Conservation (phyloP, 106 monocot genomes). For the Narthecium ossifragum region DNA sequence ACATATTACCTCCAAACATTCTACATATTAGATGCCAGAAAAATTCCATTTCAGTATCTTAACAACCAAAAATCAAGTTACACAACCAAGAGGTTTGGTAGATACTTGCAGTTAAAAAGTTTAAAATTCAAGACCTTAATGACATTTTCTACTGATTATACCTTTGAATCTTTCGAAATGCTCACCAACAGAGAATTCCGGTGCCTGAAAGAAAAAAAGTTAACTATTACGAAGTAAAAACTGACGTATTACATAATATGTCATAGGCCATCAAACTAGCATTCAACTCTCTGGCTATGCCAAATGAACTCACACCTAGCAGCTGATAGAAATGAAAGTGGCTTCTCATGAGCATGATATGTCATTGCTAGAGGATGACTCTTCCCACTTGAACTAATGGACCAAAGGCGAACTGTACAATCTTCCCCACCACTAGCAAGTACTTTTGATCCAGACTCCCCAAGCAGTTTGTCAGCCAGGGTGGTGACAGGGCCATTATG, state of each 20-base stretch:
- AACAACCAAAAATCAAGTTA: too few relatives aligned
- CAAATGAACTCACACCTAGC: conserved; percentile 39
- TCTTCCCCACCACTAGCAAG: conserved; percentile 91
- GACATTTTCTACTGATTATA: too few relatives aligned
- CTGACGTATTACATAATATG: too few relatives aligned
- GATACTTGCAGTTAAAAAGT: too few relatives aligned
- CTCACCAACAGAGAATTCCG: conserved; percentile 71
- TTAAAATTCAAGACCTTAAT: too few relatives aligned
- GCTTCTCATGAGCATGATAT: conserved; percentile 70
- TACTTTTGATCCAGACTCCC: conserved; percentile 41
- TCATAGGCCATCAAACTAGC: too few relatives aligned
- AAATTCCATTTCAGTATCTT: too few relatives aligned
- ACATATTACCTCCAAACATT: too few relatives aligned
- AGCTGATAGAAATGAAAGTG: conserved; percentile 52
- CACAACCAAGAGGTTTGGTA: too few relatives aligned
- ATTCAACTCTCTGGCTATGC: too few relatives aligned
- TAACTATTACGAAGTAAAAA: too few relatives aligned
- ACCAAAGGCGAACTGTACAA: conserved; percentile 77
- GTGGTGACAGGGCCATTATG: conserved; percentile 74
- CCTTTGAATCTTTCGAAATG: conserved; percentile 71
- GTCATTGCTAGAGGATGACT: conserved; percentile 34
- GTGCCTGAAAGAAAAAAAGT: conserved; percentile 42
- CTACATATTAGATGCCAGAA: too few relatives aligned
- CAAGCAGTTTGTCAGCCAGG: conserved; percentile 61
- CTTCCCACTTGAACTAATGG: conserved; percentile 40